phyloP scores from a whole-genome alignment of 2,329 filamentous ascomycete species.

The Dendrostoma leiphaemia region DNA sequence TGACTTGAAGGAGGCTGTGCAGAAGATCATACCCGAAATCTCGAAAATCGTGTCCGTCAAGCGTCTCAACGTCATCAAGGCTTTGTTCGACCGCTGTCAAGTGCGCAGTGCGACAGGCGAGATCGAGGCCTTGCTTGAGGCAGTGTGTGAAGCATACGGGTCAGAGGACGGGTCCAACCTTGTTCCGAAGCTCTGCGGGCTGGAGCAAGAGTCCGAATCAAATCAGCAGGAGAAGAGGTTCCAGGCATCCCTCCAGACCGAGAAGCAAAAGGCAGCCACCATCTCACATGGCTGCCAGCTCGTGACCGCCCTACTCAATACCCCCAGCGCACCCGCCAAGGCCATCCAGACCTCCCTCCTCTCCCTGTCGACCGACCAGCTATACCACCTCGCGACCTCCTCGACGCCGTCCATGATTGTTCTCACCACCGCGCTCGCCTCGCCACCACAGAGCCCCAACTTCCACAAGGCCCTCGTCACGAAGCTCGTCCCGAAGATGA shows the following conservation, averaged over 20 bases:
- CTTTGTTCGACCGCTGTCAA: constrained; percentile 78
- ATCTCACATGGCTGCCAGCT: constrained; percentile 76
- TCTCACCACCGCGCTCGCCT: constrained; percentile 48
- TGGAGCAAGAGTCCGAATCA: constrained; percentile 34
- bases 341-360: constrained; percentile 73
- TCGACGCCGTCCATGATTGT: constrained; percentile 49
- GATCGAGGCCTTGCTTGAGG: constrained; percentile 47
- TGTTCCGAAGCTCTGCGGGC: constrained; percentile 48
- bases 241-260: constrained; percentile 31
- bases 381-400: constrained; percentile 62
- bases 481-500: constrained; percentile 42
- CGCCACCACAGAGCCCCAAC: constrained; percentile 45
- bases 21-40: constrained; percentile 71
- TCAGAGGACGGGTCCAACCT: constrained; percentile 42
- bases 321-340: constrained; percentile 65
- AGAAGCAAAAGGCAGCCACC: constrained; percentile 56
- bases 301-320: constrained; percentile 73
- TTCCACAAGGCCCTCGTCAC: constrained; percentile 57
- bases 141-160: constrained; percentile 47
- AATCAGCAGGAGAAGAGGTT: constrained; percentile 26
- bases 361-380: constrained; percentile 51
- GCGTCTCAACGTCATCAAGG: constrained; percentile 75
- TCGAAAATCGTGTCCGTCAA: constrained; percentile 70
- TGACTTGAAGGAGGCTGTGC: constrained; percentile 72
- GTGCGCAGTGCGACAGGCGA: constrained; percentile 61